Percentiles rank a stretch among this genome's conserved stretches.
Conservation (phyloP, 768 basidiomycete genomes). For the Lepiota subincarnata region DNA sequence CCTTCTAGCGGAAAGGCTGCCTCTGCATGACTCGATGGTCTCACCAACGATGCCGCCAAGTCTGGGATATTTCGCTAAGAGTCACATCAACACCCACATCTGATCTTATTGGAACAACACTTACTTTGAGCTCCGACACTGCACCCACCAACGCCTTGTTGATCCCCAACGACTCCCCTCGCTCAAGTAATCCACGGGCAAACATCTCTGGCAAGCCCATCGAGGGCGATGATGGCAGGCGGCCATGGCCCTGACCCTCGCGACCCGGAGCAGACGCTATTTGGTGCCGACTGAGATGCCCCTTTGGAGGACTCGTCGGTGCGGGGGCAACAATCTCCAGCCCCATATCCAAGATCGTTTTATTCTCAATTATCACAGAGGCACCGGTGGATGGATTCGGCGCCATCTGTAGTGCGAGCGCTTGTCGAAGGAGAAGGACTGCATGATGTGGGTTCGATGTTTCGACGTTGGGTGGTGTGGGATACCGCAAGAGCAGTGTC, state of each 20-base stretch:
- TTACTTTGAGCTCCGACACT: constrained; percentile 71
- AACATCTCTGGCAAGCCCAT: constrained; percentile 68
- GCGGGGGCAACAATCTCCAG: constrained; percentile 53
- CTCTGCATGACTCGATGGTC: constrained; percentile 44
- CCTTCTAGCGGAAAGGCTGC: constrained; percentile 60
- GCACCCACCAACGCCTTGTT: constrained; percentile 81
- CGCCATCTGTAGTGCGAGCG: constrained; percentile 69
- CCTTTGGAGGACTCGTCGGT: constrained; percentile 8
- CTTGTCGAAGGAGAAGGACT: constrained; percentile 77
- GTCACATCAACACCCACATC: constrained; percentile 7
- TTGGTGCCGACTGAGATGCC: constrained; percentile 17
- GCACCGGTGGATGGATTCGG: constrained; percentile 72
- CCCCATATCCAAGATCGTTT: constrained; percentile 69
- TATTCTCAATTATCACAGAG: constrained; percentile 80
- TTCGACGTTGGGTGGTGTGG: constrained; percentile 41
- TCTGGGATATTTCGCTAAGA: constrained; percentile 82
- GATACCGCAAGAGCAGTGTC: constrained; percentile 83
- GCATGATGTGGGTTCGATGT: constrained; percentile 49
- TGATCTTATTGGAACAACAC: constrained; percentile 17
- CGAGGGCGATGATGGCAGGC: constrained; percentile 37
- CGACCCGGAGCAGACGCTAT: constrained; percentile 16
- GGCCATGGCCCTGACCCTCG: constrained; percentile 24
- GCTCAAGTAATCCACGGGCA: constrained; percentile 67
- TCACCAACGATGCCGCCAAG: constrained; percentile 62
- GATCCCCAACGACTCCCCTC: constrained; percentile 77